Evolutionary conservation across 169 alveolate species (phyloP), one percentile per base, ranked within the genome.

Genomic region (Theileria orientalis): DNA sequence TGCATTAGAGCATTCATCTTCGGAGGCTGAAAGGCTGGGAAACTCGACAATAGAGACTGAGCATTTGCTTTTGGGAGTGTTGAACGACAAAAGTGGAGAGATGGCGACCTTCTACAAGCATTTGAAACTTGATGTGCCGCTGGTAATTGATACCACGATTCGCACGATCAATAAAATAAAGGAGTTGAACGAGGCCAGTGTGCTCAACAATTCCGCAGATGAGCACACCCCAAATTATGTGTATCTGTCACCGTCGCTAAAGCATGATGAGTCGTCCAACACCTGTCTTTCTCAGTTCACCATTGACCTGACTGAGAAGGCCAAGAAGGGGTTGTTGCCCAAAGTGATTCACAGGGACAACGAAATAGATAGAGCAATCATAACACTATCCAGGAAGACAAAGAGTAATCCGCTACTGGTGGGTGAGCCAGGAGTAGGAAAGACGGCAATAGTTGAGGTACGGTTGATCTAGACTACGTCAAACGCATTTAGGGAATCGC

Each of bases 401-500:
- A 80, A 80, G 37, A 44, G 88, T 9, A 72, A 72, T 16, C 83
- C 84, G 13, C 66, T 80, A 19, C 71, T 80, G 21, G 74, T 80
- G 3, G 88, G 88, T 1, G 88, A 80, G 14, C 88, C 88, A 0
- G 88, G 88, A 11, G 88, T 80, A 6, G 88, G 88, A 0, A 80
- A 80, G 51, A 80, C 88, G 6, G 88, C 88, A 19, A 71, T 80
- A 1, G 87, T 80, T 16, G 85, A 76, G 80, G 83, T 74, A 62
- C 19, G 42, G 3, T 32, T 5, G 16, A 19, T 13, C 19, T 19
- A 13, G 2, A 16, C 2, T 1, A 16, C 0, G 11, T 2, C 0
- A 29, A 9, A 19, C 16, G 7, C n/a, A 11, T 47, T 27, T 23
- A 77, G 75, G 88, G 84, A 40, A 57, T 80, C 13, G 88, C 88